Percentiles rank a stretch among this genome's conserved stretches.
phyloP scores from a whole-genome alignment of 1,284 basidiomycete species.

The Tilletia indica region DNA sequence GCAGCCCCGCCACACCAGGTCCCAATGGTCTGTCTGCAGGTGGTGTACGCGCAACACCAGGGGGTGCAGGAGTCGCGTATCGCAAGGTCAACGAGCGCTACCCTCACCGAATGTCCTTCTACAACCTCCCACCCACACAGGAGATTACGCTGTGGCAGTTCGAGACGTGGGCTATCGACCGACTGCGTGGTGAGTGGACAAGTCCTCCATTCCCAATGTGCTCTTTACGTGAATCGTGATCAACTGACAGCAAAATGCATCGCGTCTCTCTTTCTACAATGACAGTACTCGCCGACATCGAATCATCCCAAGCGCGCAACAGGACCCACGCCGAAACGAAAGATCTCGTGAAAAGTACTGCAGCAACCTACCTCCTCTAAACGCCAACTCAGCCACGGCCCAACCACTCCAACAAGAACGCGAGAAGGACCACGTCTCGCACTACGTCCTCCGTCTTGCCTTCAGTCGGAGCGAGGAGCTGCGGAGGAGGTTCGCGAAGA shows the following conservation, averaged over 20 bases:
- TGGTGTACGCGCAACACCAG: not conserved
- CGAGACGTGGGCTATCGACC: constrained; percentile 83
- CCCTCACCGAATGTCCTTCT: constrained; percentile 59
- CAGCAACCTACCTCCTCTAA: constrained; percentile 71
- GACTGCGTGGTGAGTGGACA: constrained; percentile 64
- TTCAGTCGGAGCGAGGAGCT: constrained; percentile 96
- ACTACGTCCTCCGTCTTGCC: constrained; percentile 90
- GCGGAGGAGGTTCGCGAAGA: constrained; percentile 81
- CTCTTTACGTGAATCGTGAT: not conserved
- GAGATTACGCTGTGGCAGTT: constrained; percentile 97
- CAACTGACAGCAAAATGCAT: not conserved
- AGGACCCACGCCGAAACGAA: constrained; percentile 74
- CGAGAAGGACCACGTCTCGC: constrained; percentile 81
- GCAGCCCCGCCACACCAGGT: constrained; percentile 2
- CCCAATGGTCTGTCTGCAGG: constrained; percentile 2
- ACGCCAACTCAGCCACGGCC: constrained; percentile 63
- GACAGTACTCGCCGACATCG: constrained; percentile 84
- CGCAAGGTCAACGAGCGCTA: constrained; percentile 20
- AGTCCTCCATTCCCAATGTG: not conserved
- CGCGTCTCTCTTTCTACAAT: not conserved
- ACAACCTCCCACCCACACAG: constrained; percentile 77
- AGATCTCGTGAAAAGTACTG: constrained; percentile 65
- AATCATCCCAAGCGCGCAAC: constrained; percentile 83
- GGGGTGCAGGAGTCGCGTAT: constrained; percentile 2
- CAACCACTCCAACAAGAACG: constrained; percentile 64